phyloP scores from a whole-genome alignment of 495 filamentous ascomycete species.

The Terfezia boudieri region DNA sequence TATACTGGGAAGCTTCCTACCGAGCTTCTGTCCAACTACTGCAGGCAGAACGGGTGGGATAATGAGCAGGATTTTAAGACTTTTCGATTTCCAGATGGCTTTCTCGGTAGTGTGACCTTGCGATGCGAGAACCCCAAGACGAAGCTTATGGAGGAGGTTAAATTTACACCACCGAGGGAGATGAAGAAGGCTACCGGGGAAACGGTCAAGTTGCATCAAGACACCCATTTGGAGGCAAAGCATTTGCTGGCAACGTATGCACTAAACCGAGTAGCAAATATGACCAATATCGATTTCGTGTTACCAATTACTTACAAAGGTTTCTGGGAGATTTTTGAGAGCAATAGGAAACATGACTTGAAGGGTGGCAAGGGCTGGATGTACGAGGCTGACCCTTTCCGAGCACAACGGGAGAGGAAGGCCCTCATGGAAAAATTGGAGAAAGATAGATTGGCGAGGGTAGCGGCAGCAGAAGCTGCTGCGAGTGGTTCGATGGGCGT shows the following conservation, averaged over 20 bases:
- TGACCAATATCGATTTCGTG: slow-evolving; percentile 84
- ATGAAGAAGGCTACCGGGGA: slow-evolving; percentile 28
- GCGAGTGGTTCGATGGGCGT: not conserved
- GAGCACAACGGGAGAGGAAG: slow-evolving; percentile 52
- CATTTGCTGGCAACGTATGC: slow-evolving; percentile 84
- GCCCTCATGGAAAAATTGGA: slow-evolving; percentile 45
- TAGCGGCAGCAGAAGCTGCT: slow-evolving; percentile 8
- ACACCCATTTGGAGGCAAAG: slow-evolving; percentile 65
- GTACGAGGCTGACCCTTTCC: slow-evolving; percentile 90
- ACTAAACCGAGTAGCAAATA: slow-evolving; percentile 74
- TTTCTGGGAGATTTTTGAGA: slow-evolving; percentile 64
- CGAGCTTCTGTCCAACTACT: slow-evolving; percentile 74
- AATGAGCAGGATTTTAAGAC: slow-evolving; percentile 67
- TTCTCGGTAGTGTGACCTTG: slow-evolving; percentile 56
- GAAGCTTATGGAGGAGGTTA: slow-evolving; percentile 40
- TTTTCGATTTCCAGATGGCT: slow-evolving; percentile 36
- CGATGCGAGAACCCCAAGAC: slow-evolving; percentile 65
- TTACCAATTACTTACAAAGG: slow-evolving; percentile 72
- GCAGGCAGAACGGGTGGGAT: slow-evolving; percentile 64
- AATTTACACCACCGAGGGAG: slow-evolving; percentile 41
- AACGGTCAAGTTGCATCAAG: slow-evolving; percentile 49
- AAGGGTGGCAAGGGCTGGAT: slow-evolving; percentile 64
- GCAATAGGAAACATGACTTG: slow-evolving; percentile 53
- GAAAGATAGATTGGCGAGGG: slow-evolving; percentile 31
- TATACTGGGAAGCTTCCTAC: slow-evolving; percentile 96